Conservation (phyloP, 2,329 filamentous ascomycete genomes). For the Ophiognomonia clavigignenti-juglandacearum region DNA sequence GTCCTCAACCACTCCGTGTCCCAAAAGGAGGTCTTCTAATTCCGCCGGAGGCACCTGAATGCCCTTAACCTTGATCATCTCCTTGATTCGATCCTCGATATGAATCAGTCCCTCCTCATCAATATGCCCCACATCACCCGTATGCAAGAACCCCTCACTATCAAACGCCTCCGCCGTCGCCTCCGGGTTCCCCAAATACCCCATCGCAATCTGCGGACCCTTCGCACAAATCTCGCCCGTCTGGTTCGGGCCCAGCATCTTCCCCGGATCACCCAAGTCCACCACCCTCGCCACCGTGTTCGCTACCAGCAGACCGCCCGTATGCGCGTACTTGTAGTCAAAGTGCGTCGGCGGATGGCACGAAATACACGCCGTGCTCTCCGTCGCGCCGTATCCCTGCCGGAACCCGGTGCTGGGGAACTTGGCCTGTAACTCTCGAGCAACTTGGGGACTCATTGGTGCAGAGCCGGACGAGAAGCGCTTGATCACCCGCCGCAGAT, state of each 20-base stretch:
- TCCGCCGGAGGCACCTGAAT: conserved; percentile 27
- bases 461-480: conserved; percentile 51
- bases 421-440: conserved; percentile 48
- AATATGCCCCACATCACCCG: conserved; percentile 52
- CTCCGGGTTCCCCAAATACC: conserved; percentile 38
- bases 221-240: conserved; percentile 38
- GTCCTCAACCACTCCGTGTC: conserved; percentile 42
- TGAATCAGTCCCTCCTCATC: conserved; percentile 51
- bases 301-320: conserved; percentile 51
- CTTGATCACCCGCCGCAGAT: conserved; percentile 33
- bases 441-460: conserved; percentile 50
- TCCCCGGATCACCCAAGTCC: conserved; percentile 42
- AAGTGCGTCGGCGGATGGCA: conserved; percentile 52
- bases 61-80: conserved; percentile 36
- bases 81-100: conserved; percentile 59
- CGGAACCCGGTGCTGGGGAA: conserved; percentile 58
- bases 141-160: conserved; percentile 51
- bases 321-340: conserved; percentile 51
- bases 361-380: conserved; percentile 58
- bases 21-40: conserved; percentile 24
- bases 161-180: conserved; percentile 46
- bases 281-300: conserved; percentile 57
- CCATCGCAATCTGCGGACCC: conserved; percentile 45
- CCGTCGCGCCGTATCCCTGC: conserved; percentile 66
- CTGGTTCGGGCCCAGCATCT: conserved; percentile 45